Conservation (phyloP, 371 early-diverging fungal species). For the Lichtheimia corymbifera region DNA sequence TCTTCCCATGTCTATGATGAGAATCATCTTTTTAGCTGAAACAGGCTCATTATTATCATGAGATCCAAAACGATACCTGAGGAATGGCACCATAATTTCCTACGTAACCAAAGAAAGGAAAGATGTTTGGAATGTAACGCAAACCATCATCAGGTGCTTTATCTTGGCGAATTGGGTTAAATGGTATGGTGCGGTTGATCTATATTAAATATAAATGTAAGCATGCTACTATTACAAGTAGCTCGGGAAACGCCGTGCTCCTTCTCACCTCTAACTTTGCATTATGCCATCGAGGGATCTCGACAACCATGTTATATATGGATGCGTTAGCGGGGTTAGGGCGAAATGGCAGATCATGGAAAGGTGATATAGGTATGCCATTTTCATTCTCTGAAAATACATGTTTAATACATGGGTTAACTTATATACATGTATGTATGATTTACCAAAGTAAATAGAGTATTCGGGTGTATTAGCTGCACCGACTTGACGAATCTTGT, state of each 20-base stretch:
- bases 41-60: no score
- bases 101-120: conserved; percentile 99
- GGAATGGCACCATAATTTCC: conserved; percentile 99
- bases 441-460: conserved; percentile 81
- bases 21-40: no score
- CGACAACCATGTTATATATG: conserved; percentile 91
- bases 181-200: conserved; percentile 26
- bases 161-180: conserved; percentile 99
- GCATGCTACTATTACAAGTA: background rate
- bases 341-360: conserved; percentile 17
- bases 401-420: background rate
- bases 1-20: conserved; percentile 93
- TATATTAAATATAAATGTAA: background rate
- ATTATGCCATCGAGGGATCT: conserved; percentile 99
- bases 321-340: conserved; percentile 5
- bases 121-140: conserved; percentile 97
- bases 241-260: background rate
- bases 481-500: conserved; percentile 75
- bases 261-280: conserved; percentile 95
- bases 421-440: background rate
- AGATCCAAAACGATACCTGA: conserved; percentile 38
- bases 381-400: conserved; percentile 10
- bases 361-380: conserved; percentile 14
- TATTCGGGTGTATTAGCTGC: conserved; percentile 85
- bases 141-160: conserved; percentile 94